These are phyloP conservation scores for Trametes cingulata DNA, from an alignment of 768 basidiomycete genomes.

Conservation along the genomic window DNA sequence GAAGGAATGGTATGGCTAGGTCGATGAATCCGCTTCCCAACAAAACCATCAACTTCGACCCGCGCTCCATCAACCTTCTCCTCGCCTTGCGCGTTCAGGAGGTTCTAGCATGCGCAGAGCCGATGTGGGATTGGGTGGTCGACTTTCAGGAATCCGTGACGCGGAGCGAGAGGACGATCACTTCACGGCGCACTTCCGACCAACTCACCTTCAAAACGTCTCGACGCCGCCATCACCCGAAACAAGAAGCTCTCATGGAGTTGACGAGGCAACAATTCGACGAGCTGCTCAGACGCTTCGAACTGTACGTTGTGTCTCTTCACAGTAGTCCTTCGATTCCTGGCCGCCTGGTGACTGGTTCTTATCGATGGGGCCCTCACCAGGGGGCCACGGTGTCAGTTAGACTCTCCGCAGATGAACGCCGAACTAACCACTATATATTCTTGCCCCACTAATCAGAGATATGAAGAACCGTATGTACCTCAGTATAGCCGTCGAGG, in stretches of 20 bases:
- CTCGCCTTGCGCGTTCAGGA: slow-evolving; percentile 61
- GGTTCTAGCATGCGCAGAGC: slow-evolving; percentile 68
- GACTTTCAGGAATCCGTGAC: slow-evolving; percentile 39
- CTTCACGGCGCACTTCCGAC: slow-evolving; percentile 1
- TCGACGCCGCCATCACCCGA: slow-evolving; percentile 15
- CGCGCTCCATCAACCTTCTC: slow-evolving; percentile 61
- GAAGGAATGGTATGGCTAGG: background rate
- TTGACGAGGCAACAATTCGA: slow-evolving; percentile 67
- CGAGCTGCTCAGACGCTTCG: slow-evolving; percentile 53
- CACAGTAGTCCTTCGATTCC: background rate
- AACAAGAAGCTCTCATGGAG: slow-evolving; percentile 39
- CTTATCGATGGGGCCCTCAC: background rate
- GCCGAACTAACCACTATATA: background rate
- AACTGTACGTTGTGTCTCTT: slow-evolving; percentile 49
- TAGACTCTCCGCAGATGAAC: background rate
- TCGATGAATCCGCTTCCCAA: slow-evolving; percentile 51
- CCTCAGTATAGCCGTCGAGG: slow-evolving; percentile 45
- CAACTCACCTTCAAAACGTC: background rate
- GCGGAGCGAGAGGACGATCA: background rate
- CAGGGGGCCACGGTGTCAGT: background rate
- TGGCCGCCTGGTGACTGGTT: background rate
- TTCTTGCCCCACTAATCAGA: slow-evolving; percentile 34
- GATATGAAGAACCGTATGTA: slow-evolving; percentile 66
- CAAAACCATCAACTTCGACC: slow-evolving; percentile 52
- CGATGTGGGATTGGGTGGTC: slow-evolving; percentile 79